These are phyloP conservation scores for Porcisia hertigi DNA, from an alignment of 208 protist species.

Conservation along the genomic window DNA sequence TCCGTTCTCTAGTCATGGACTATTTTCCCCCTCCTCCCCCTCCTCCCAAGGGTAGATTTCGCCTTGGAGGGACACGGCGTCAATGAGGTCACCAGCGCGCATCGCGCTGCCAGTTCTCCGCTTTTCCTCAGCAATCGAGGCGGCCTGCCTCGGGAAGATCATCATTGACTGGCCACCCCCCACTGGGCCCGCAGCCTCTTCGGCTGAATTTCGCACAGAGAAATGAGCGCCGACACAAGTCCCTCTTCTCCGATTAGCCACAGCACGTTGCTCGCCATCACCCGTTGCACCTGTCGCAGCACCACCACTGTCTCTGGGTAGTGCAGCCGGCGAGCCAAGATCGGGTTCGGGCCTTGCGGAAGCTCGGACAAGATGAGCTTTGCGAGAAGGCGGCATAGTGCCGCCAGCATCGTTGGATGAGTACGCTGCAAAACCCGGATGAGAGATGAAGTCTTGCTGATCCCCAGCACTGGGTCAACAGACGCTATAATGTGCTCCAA, in stretches of 20 bases:
- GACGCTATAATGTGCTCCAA: constrained; percentile 75
- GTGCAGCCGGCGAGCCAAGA: constrained; percentile 42
- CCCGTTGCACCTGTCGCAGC: constrained; percentile 66
- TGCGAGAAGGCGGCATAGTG: constrained; percentile 69
- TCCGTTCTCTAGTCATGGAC: constrained; percentile 12
- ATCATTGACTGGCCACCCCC: constrained; percentile 38
- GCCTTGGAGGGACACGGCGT: neutral
- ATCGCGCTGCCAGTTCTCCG: neutral
- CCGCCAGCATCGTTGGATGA: constrained; percentile 42
- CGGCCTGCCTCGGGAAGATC: constrained; percentile 19
- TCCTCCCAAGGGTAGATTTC: constrained; percentile 30
- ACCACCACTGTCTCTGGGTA: constrained; percentile 58
- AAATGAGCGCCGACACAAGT: constrained; percentile 56
- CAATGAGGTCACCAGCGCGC: neutral
- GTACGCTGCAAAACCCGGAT: constrained; percentile 48
- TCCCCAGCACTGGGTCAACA: constrained; percentile 80
- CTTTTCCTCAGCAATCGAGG: neutral
- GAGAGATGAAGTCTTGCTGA: constrained; percentile 57
- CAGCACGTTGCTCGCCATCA: constrained; percentile 85
- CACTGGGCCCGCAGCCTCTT: constrained; percentile 41
- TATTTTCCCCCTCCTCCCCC: constrained; percentile 29
- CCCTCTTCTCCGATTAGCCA: constrained; percentile 67
- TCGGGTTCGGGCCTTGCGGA: constrained; percentile 41
- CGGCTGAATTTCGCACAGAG: constrained; percentile 61
- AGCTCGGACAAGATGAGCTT: constrained; percentile 68